Conservation (phyloP, 140 eudicot species). For the Cichorium intybus region DNA sequence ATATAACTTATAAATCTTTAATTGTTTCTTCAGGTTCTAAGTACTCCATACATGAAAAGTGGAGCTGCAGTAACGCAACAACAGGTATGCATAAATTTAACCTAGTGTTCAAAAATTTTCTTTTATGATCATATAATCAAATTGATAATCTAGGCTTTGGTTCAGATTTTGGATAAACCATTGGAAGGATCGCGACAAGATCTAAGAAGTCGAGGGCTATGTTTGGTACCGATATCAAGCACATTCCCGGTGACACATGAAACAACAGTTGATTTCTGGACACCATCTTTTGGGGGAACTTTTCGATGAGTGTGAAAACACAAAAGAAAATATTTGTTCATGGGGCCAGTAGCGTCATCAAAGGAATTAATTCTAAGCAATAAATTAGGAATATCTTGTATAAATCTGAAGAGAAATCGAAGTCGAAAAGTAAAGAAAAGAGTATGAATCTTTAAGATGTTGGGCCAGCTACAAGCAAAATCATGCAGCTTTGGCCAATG, state of each 20-base stretch:
- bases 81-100: background rate
- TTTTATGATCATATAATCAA: background rate
- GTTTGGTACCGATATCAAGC: conserved; percentile 89
- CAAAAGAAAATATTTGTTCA: conserved; percentile 24
- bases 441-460: conserved; percentile 37
- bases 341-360: conserved; percentile 26
- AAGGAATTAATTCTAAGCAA: conserved; percentile 38
- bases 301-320: conserved; percentile 45
- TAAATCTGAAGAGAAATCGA: conserved; percentile 29
- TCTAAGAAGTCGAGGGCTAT: conserved; percentile 82
- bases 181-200: conserved; percentile 61
- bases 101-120: background rate
- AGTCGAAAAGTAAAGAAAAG: conserved; percentile 23
- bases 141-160: background rate
- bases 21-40: conserved; percentile 55
- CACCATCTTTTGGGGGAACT: conserved; percentile 91
- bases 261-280: conserved; percentile 94
- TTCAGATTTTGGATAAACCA: conserved; percentile 51
- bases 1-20: conserved; percentile 15
- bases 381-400: conserved; percentile 21
- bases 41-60: conserved; percentile 89
- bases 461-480: conserved; percentile 54
- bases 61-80: conserved; percentile 65
- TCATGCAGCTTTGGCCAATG: conserved; percentile 59
- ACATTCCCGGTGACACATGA: conserved; percentile 85